phyloP scores from a whole-genome alignment of 83 land plant species.

The Picea abies region DNA sequence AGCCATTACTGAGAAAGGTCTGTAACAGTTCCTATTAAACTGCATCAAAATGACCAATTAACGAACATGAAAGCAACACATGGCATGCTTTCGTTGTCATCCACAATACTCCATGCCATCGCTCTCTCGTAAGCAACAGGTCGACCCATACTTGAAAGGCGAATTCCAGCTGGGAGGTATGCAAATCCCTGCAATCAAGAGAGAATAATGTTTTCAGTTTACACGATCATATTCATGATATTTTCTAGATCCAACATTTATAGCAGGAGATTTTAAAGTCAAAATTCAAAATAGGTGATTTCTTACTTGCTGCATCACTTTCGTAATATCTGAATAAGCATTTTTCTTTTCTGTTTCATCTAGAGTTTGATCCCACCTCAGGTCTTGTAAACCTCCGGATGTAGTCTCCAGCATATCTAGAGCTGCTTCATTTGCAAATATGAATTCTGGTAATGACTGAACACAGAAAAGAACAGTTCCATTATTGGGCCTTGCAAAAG shows the following conservation, averaged over 20 bases:
- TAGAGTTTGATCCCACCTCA: conserved; percentile 46
- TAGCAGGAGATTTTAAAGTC: neutral
- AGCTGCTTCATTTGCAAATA: conserved; percentile 54
- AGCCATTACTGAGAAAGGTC: too few species aligned
- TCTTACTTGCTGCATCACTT: conserved; percentile 43
- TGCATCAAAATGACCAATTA: conserved; percentile 21
- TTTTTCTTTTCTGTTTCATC: conserved; percentile 36
- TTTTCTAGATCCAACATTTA: conserved; percentile 1
- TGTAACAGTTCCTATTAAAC: neutral
- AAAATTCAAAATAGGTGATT: neutral
- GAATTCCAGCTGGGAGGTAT: conserved; percentile 21
- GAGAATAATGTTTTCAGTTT: too few species aligned
- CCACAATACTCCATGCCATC: conserved; percentile 16
- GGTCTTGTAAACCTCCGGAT: conserved; percentile 35
- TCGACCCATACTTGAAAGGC: conserved; percentile 18
- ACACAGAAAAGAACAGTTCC: conserved; percentile 9
- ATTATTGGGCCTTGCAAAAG: neutral
- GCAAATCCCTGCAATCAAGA: conserved; percentile 22
- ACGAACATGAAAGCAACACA: conserved; percentile 21
- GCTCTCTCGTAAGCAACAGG: conserved; percentile 21
- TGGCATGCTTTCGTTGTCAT: conserved; percentile 10
- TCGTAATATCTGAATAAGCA: conserved; percentile 36
- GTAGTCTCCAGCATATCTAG: conserved; percentile 53
- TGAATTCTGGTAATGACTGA: conserved; percentile 52
- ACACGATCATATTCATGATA: neutral